Percentiles rank a stretch among this genome's conserved stretches.
These are phyloP conservation scores for Lunularia cruciata DNA, from an alignment of 225 moss, liverwort and hornwort species.

Conservation along the genomic window DNA sequence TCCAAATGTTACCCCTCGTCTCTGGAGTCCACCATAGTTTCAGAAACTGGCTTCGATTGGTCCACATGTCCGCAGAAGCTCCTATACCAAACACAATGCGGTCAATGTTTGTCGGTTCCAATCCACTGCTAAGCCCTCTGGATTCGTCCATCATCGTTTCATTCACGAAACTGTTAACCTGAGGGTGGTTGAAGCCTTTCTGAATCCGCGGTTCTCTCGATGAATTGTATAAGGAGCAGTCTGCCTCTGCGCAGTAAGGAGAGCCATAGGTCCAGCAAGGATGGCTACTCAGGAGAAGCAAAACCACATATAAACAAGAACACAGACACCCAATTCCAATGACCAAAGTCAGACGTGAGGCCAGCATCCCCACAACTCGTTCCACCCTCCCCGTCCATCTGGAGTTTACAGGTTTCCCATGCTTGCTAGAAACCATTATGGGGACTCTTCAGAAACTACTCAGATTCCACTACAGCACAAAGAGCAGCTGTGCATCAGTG, in stretches of 20 bases:
- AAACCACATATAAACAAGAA: conserved; percentile 37
- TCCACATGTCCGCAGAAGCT: conserved; percentile 47
- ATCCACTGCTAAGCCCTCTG: too few species aligned
- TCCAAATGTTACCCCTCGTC: conserved; percentile 43
- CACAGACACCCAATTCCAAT: conserved; percentile 38
- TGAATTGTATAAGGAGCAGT: conserved; percentile 5
- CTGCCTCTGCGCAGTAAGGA: conserved; percentile 6
- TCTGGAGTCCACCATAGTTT: conserved; percentile 46
- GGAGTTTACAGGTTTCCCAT: conserved; percentile 21
- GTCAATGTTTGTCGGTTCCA: conserved; percentile 31
- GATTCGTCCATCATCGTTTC: background rate
- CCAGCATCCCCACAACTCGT: conserved; percentile 18
- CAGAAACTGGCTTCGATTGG: conserved; percentile 38
- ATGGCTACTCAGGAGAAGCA: conserved; percentile 36
- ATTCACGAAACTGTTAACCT: background rate
- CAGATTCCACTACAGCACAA: background rate
- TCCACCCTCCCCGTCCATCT: conserved; percentile 21
- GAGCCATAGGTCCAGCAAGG: conserved; percentile 31
- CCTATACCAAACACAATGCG: conserved; percentile 53
- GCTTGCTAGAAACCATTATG: conserved; percentile 18
- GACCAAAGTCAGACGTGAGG: conserved; percentile 36
- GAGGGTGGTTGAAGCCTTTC: background rate
- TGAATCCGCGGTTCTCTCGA: background rate
- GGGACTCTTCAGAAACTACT: background rate
- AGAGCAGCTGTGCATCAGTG: background rate